Conservation (phyloP, 177 flowering plant species). For the Vitis hybrid region DNA sequence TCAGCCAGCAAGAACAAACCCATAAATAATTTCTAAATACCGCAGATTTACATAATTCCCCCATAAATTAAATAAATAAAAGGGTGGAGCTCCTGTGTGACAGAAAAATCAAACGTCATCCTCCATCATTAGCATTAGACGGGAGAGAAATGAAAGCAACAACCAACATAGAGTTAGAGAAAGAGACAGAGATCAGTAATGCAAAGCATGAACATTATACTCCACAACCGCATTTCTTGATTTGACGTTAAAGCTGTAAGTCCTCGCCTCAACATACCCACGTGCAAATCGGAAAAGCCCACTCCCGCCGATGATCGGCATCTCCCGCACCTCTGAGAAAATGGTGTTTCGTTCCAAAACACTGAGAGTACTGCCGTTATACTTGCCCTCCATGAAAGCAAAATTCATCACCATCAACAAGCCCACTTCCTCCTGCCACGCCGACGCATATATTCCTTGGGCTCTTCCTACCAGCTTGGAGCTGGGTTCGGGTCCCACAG, state of each 20-base stretch:
- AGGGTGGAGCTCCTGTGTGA: too few species aligned
- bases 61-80: too few species aligned
- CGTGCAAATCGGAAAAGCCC: conserved; percentile 47
- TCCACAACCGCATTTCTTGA: conserved; percentile 30
- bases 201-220: conserved; percentile 36
- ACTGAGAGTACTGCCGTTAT: conserved; percentile 40
- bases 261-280: conserved; percentile 38
- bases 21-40: too few species aligned
- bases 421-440: conserved; percentile 15
- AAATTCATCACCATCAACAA: conserved; percentile 30
- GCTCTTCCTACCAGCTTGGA: conserved; percentile 39
- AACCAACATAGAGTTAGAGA: neutral
- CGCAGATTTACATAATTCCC: too few species aligned
- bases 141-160: neutral
- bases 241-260: conserved; percentile 15
- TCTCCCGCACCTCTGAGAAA: conserved; percentile 29
- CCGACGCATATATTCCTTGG: conserved; percentile 36
- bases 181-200: conserved; percentile 20
- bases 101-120: too few species aligned
- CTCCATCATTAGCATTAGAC: too few species aligned
- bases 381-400: conserved; percentile 39
- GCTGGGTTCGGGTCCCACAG: conserved; percentile 20
- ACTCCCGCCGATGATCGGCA: conserved; percentile 48
- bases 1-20: too few species aligned
- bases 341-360: conserved; percentile 33